Evolutionary conservation across 805 yeast species (phyloP).

Genomic region (Candida multigemmis): DNA sequence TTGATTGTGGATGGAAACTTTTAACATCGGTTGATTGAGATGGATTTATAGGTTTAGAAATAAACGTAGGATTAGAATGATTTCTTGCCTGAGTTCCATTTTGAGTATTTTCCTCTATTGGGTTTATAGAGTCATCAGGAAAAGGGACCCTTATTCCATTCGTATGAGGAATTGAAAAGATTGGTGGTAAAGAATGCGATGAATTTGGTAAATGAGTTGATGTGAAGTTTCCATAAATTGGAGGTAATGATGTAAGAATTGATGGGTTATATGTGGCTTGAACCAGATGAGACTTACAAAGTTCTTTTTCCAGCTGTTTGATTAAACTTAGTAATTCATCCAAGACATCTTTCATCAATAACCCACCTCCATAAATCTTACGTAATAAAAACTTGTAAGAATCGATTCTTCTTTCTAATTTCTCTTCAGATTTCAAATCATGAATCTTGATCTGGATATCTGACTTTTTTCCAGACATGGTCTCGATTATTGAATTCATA

Average conservation of each 20-base stretch:
- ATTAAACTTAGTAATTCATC: conserved; percentile 9
- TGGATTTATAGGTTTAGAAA: too few species aligned
- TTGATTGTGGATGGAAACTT: too few species aligned
- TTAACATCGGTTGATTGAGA: too few species aligned
- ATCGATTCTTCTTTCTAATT: conserved; percentile 10
- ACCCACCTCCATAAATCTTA: conserved; percentile 21
- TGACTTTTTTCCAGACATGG: too few species aligned
- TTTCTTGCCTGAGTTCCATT: too few species aligned
- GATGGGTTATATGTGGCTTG: not conserved
- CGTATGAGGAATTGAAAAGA: too few species aligned
- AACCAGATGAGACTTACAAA: conserved; percentile 1
- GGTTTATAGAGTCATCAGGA: too few species aligned
- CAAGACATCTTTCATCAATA: conserved; percentile 13
- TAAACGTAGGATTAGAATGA: too few species aligned
- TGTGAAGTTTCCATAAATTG: not conserved
- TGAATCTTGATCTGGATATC: too few species aligned
- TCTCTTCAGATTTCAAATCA: conserved; percentile 2
- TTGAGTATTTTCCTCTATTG: too few species aligned
- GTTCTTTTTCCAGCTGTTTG: conserved; percentile 5
- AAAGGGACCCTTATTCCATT: conserved; percentile 1
- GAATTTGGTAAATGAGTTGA: conserved; percentile 1
- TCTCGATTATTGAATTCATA: too few species aligned
- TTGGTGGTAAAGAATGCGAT: conserved; percentile 1
- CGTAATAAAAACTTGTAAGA: conserved; percentile 13
- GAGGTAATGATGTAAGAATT: not conserved